These are phyloP conservation scores for Cadophora gregata DNA, from an alignment of 2,329 filamentous ascomycete species.

Conservation along the genomic window DNA sequence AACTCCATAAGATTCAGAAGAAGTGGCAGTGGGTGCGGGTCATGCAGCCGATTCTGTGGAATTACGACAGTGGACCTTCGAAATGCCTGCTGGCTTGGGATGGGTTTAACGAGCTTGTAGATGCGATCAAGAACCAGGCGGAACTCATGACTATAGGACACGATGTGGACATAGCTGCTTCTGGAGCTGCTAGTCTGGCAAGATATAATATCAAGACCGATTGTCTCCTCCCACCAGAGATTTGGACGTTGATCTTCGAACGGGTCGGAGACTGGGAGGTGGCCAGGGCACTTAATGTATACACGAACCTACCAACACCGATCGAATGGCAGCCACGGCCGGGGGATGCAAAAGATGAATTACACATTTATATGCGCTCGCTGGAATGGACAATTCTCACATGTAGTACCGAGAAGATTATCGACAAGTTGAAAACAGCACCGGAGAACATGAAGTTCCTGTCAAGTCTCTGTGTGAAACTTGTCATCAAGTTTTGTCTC, in stretches of 20 bases:
- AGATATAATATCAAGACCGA: conserved; percentile 49
- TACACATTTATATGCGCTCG: conserved; percentile 75
- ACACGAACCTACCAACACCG: conserved; percentile 77
- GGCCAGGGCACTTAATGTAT: conserved; percentile 79
- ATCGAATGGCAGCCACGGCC: conserved; percentile 72
- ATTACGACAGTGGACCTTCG: conserved; percentile 64
- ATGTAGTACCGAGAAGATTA: conserved; percentile 72
- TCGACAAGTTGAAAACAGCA: conserved; percentile 73
- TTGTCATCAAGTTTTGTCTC: conserved; percentile 91
- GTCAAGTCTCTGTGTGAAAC: conserved; percentile 81
- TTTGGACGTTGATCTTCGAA: conserved; percentile 89
- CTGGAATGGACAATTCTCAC: conserved; percentile 87
- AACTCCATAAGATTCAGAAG: conserved; percentile 79
- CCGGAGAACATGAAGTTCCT: conserved; percentile 73
- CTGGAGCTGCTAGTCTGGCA: conserved; percentile 49
- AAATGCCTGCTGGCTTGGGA: conserved; percentile 66
- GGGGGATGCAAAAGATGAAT: conserved; percentile 64
- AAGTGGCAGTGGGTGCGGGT: conserved; percentile 90
- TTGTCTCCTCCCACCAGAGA: conserved; percentile 74
- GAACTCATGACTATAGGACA: conserved; percentile 76
- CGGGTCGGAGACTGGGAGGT: conserved; percentile 90
- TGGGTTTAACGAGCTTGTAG: conserved; percentile 72
- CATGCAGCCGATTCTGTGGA: conserved; percentile 82
- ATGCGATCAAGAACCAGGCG: conserved; percentile 78
- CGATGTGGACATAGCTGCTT: conserved; percentile 58